Conservation (phyloP, 2,329 filamentous ascomycete species). For the Beauveria rudraprayagi region DNA sequence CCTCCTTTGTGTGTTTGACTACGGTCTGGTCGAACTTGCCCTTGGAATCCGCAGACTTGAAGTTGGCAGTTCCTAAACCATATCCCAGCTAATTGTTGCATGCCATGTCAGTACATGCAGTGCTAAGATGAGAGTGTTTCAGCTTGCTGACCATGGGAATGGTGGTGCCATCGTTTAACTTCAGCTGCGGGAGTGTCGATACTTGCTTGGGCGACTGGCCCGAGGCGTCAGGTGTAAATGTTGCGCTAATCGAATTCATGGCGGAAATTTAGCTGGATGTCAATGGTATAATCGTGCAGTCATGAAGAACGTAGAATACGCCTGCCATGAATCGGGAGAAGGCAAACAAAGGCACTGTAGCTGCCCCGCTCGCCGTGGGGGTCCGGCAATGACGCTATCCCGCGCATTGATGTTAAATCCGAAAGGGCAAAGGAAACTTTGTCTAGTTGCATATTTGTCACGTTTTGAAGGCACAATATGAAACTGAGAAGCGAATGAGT, state of each 20-base stretch:
- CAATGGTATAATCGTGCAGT: background rate
- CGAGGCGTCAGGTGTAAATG: slow-evolving; percentile 31
- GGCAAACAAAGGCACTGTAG: background rate
- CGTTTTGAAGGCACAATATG: background rate
- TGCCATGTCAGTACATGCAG: background rate
- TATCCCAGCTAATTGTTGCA: slow-evolving; percentile 50
- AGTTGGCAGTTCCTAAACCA: slow-evolving; percentile 62
- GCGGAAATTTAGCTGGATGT: background rate
- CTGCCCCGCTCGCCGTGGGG: background rate
- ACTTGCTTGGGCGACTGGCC: slow-evolving; percentile 33
- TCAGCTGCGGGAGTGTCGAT: slow-evolving; percentile 46
- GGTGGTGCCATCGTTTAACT: slow-evolving; percentile 64
- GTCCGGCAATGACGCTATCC: slow-evolving; percentile 3
- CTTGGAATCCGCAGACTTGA: slow-evolving; percentile 39
- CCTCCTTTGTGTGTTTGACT: slow-evolving; percentile 44
- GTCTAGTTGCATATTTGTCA: background rate
- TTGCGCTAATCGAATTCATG: slow-evolving; percentile 36
- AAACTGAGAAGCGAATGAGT: background rate
- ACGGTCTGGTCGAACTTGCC: slow-evolving; percentile 47
- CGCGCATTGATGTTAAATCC: background rate
- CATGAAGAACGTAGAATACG: no score
- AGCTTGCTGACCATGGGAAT: slow-evolving; percentile 54
- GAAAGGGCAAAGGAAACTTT: background rate
- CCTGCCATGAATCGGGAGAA: background rate
- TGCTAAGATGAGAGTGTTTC: slow-evolving; percentile 11